These are phyloP conservation scores for Cochlearia excelsa DNA, from an alignment of 345 rosid species.

Conservation along the genomic window DNA sequence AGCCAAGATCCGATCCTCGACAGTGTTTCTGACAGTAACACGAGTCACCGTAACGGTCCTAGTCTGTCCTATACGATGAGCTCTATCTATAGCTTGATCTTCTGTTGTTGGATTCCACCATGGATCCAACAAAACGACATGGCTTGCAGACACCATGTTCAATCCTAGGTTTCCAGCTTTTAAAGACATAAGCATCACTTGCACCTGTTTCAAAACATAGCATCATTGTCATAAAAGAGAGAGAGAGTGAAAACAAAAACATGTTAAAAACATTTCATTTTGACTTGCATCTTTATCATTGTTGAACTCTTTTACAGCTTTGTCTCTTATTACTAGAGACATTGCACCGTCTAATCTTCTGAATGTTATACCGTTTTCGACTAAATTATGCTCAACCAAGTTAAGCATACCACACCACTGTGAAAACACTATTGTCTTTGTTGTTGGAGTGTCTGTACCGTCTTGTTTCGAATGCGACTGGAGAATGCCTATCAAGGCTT, in stretches of 20 bases:
- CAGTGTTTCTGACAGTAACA: slow-evolving; percentile 69
- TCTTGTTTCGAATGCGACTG: slow-evolving; percentile 42
- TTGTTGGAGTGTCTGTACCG: slow-evolving; percentile 42
- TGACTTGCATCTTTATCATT: slow-evolving; percentile 61
- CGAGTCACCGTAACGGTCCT: slow-evolving; percentile 87
- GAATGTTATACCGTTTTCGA: slow-evolving; percentile 45
- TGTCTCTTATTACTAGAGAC: slow-evolving; percentile 74
- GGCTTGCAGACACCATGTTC: slow-evolving; percentile 94
- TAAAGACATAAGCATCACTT: slow-evolving; percentile 85
- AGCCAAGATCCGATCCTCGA: slow-evolving; percentile 75
- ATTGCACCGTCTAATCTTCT: slow-evolving; percentile 95
- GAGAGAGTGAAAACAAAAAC: not conserved
- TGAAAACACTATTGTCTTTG: slow-evolving; percentile 81
- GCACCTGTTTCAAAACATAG: slow-evolving; percentile 40
- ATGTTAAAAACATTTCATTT: slow-evolving; percentile 3
- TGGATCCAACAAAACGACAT: slow-evolving; percentile 85
- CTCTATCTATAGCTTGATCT: slow-evolving; percentile 91
- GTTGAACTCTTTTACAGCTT: slow-evolving; percentile 81
- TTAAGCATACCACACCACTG: slow-evolving; percentile 96
- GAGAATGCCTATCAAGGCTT: slow-evolving; percentile 69
- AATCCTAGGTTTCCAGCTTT: slow-evolving; percentile 96
- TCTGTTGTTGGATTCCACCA: slow-evolving; percentile 97
- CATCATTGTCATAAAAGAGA: not conserved
- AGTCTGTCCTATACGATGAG: slow-evolving; percentile 97
- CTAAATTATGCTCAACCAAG: slow-evolving; percentile 61